These are phyloP conservation scores for Xylaria bambusicola DNA, from an alignment of 495 filamentous ascomycete species.

Conservation along the genomic window DNA sequence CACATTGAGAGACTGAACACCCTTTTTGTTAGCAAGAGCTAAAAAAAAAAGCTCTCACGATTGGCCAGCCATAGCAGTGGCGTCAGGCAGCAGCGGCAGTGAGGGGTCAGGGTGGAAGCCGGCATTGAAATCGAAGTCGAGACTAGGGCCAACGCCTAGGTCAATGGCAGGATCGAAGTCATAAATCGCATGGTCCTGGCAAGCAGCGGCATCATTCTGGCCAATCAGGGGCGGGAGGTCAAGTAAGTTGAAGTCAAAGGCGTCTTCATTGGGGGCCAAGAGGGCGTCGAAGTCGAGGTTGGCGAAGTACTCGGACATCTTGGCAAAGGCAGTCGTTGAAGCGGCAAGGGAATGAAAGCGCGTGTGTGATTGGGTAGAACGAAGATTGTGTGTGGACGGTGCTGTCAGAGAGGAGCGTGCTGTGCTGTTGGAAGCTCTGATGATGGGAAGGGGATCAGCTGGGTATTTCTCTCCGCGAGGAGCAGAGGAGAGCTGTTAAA, in stretches of 20 bases:
- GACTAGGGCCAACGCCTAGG: slow-evolving; percentile 7
- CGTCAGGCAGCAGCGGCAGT: slow-evolving; percentile 18
- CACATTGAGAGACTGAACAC: slow-evolving; percentile 16
- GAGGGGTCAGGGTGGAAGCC: slow-evolving; percentile 61
- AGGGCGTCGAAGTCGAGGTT: slow-evolving; percentile 76
- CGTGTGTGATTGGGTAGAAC: slow-evolving; percentile 11
- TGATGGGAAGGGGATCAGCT: not conserved
- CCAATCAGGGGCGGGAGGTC: slow-evolving; percentile 41
- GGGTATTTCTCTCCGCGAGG: slow-evolving; percentile 25
- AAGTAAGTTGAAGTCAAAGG: slow-evolving; percentile 57
- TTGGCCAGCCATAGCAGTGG: slow-evolving; percentile 17
- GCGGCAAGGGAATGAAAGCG: slow-evolving; percentile 18
- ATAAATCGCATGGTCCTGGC: not conserved
- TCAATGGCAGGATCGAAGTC: not conserved
- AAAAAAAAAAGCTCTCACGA: slow-evolving; percentile 38
- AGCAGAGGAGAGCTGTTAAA: slow-evolving; percentile 13
- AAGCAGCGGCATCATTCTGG: slow-evolving; percentile 11
- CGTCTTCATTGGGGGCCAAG: slow-evolving; percentile 74
- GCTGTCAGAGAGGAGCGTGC: slow-evolving; percentile 1
- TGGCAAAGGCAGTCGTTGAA: slow-evolving; percentile 22
- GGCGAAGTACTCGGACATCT: slow-evolving; percentile 60
- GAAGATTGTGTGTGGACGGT: slow-evolving; percentile 1
- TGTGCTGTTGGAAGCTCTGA: not conserved
- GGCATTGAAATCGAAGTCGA: slow-evolving; percentile 52
- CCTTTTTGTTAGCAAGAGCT: slow-evolving; percentile 38